A percentile compares a stretch with the other conserved stretches of the same genome.
Evolutionary conservation across 2,329 filamentous ascomycete species (phyloP).

Genomic region (Colletotrichum spinosum): DNA sequence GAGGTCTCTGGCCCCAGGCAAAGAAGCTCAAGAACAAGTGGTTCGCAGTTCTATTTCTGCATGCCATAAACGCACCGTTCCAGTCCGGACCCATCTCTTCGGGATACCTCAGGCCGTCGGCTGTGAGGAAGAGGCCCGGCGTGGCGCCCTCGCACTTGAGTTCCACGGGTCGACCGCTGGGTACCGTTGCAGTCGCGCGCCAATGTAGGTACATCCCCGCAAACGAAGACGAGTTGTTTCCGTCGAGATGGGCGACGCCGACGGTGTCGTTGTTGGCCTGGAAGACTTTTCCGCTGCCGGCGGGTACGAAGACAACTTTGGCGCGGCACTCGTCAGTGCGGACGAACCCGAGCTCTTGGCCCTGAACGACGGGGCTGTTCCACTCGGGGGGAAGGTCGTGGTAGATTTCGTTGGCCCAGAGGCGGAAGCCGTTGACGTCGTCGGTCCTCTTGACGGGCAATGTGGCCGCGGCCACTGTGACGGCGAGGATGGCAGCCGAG

Average conservation of each 20-base stretch:
- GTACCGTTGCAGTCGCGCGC: constrained; percentile 16
- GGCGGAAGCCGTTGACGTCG: neutral
- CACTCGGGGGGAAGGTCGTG: constrained; percentile 3
- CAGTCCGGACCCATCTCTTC: neutral
- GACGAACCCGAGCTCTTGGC: constrained; percentile 12
- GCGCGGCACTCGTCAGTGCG: neutral
- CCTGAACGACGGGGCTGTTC: constrained; percentile 6
- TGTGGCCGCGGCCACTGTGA: constrained; percentile 2
- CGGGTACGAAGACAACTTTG: constrained; percentile 6
- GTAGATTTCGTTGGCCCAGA: constrained; percentile 25
- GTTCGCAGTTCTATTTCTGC: neutral
- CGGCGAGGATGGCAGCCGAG: neutral
- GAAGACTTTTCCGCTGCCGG: constrained; percentile 7
- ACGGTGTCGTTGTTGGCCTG: constrained; percentile 7
- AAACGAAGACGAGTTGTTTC: neutral
- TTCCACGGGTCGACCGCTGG: neutral
- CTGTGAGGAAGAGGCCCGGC: neutral
- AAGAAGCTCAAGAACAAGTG: constrained; percentile 9
- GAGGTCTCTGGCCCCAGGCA: constrained; percentile 7
- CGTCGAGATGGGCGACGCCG: constrained; percentile 13
- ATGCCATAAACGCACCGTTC: constrained; percentile 20
- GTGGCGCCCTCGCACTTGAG: constrained; percentile 4
- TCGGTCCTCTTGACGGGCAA: neutral
- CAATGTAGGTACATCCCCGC: constrained; percentile 13
- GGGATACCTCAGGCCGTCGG: constrained; percentile 1